phyloP scores from a whole-genome alignment of 495 filamentous ascomycete species.

The Schizothecium vesticola region DNA sequence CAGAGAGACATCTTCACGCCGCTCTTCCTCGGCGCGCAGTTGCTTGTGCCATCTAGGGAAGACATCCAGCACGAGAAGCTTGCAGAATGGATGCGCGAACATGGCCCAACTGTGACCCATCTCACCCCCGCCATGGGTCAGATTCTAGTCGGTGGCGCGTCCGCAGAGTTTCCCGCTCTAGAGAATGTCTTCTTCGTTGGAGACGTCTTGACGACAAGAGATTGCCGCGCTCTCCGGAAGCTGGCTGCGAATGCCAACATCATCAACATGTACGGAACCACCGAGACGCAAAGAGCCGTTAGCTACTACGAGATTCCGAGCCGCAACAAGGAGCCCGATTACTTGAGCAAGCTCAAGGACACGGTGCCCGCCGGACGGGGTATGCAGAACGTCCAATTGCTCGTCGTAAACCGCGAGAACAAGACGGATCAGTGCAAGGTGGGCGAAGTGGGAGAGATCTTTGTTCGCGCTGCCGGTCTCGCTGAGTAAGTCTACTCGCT shows the following conservation, averaged over 20 bases:
- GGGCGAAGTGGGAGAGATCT: conserved; percentile 84
- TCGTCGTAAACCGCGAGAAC: conserved; percentile 82
- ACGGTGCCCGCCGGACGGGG: conserved; percentile 82
- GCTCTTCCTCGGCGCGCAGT: conserved; percentile 75
- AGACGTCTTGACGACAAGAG: conserved; percentile 80
- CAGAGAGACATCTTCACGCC: conserved; percentile 94
- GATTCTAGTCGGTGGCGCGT: conserved; percentile 83
- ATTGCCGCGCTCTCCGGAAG: conserved; percentile 71
- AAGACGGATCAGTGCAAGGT: conserved; percentile 65
- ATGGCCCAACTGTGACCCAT: conserved; percentile 78
- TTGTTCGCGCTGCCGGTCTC: conserved; percentile 79
- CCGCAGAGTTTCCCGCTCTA: conserved; percentile 67
- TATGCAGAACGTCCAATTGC: conserved; percentile 88
- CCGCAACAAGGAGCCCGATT: conserved; percentile 57
- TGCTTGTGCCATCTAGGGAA: conserved; percentile 76
- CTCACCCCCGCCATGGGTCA: conserved; percentile 96
- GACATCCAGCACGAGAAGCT: conserved; percentile 85
- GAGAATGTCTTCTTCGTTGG: conserved; percentile 90
- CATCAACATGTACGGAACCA: conserved; percentile 89
- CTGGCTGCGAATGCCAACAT: conserved; percentile 77
- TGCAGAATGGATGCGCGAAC: conserved; percentile 84
- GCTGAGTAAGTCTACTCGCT: conserved; percentile 52
- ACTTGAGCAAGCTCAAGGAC: conserved; percentile 67
- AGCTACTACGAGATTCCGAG: conserved; percentile 82
- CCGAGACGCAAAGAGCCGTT: conserved; percentile 83